Evolutionary conservation across 1,139 yeast genomes (phyloP), one percentile per base, ranked within the genome.

Genomic region (Hansenula lynferdii): DNA sequence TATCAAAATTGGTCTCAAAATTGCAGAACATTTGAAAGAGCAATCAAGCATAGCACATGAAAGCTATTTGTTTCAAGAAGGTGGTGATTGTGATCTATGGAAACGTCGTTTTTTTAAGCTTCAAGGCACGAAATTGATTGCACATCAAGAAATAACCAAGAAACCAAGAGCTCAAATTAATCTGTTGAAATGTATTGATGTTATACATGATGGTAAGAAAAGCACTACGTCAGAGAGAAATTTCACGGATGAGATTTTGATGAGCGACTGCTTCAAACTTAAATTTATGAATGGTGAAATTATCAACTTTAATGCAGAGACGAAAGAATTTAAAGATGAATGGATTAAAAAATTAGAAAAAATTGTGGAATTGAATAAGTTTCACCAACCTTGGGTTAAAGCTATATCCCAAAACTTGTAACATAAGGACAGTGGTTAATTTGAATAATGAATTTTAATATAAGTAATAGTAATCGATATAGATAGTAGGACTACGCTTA

Each of bases 11-110:
- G 87, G 87, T 2, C 61, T 69, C 31, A 77, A 70, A 28, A 71
- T 79, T 38, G 61, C 79, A 19, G 59, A 65, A 15, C 74, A 77
- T 48, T 63, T 74, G 38, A 56, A 57, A 27, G 62, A 65, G 21
- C 78, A 75, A 42, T 48, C 63, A 14, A 34, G 40, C 2, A 52
- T 69, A 14, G 47, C 47, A 1, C 61, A 64, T 48, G 84, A 80
- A 54, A 92, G 92, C 0, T 80, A 69, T 54, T 60, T 83, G 62
- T 74, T 76, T 51, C 94, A 84, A 61, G 89, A 82, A 54, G 92
- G 92, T 27, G 94, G 92, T 9, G 94, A 84, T 59, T 72, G 85
- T 49, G 73, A 70, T 10, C 57, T 69, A 19, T 72, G 81, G 75
- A 78, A 78, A 50, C 71, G 79, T 51, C 64, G 92, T 42, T 81